Evolutionary conservation across 2,329 filamentous ascomycete species (phyloP).

Genomic region (Verticillium klebahnii): DNA sequence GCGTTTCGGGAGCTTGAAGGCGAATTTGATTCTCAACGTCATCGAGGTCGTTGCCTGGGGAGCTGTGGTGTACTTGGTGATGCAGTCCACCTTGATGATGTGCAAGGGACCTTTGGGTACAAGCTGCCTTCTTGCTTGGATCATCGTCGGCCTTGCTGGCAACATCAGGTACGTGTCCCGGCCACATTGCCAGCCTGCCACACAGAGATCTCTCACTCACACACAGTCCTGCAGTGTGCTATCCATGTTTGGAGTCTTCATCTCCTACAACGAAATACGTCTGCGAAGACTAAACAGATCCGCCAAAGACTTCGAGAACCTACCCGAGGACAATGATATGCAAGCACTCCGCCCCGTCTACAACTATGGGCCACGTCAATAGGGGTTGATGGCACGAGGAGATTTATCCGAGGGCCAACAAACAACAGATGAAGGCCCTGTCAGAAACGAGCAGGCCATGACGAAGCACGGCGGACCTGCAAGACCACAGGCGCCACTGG

Average conservation of each 20-base stretch:
- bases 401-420: background rate
- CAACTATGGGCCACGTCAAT: background rate
- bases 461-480: background rate
- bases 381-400: background rate
- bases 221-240: background rate
- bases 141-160: background rate
- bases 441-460: background rate
- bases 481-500: background rate
- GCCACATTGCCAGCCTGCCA: background rate
- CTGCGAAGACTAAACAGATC: background rate
- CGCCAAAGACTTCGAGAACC: background rate
- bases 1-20: conserved; percentile 32
- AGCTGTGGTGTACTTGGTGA: conserved; percentile 3
- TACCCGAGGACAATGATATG: background rate
- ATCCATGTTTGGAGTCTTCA: background rate
- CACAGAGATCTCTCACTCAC: background rate
- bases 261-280: background rate
- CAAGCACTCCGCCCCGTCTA: background rate
- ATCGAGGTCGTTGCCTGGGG: conserved; percentile 37
- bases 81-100: background rate
- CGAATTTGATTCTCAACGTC: conserved; percentile 32
- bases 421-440: background rate
- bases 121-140: background rate
- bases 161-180: background rate
- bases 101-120: background rate